phyloP scores from a whole-genome alignment of 345 rosid species.

The Lumnitzera littorea region DNA sequence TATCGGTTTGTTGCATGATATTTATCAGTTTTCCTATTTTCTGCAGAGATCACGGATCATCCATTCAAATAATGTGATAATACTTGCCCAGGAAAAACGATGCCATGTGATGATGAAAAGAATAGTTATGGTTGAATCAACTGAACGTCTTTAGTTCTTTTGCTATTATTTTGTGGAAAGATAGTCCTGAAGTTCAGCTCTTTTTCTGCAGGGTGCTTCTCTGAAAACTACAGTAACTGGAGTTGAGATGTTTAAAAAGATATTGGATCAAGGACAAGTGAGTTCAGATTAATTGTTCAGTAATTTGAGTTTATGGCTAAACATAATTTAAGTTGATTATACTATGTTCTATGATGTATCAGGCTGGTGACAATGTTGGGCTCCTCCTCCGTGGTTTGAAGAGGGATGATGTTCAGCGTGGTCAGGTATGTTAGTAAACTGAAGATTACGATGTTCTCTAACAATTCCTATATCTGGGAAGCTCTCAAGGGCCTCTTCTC shows the following conservation, averaged over 20 bases:
- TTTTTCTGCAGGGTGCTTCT: slow-evolving; percentile 57
- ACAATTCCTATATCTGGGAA: too few relatives aligned
- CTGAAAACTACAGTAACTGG: slow-evolving; percentile 83
- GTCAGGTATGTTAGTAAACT: slow-evolving; percentile 47
- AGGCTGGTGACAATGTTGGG: slow-evolving; percentile 99
- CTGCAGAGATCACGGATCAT: neutral
- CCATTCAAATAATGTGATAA: too few relatives aligned
- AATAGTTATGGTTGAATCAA: too few relatives aligned
- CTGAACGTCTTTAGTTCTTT: neutral
- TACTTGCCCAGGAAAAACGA: too few relatives aligned
- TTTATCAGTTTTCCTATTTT: neutral
- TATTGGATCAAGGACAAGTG: slow-evolving; percentile 93
- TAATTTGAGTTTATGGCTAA: too few relatives aligned
- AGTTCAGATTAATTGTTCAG: slow-evolving; percentile 7
- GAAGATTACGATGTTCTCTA: too few relatives aligned
- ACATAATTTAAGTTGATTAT: neutral
- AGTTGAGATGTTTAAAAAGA: slow-evolving; percentile 98
- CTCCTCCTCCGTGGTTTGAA: slow-evolving; percentile 93
- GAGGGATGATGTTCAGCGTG: slow-evolving; percentile 85
- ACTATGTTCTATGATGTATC: slow-evolving; percentile 4
- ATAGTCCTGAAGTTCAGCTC: slow-evolving; percentile 13
- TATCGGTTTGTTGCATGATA: neutral
- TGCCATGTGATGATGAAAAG: too few relatives aligned
- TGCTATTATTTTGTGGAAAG: neutral
- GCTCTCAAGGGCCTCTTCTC: too few relatives aligned